Evolutionary conservation across 805 yeast genomes (phyloP), one percentile per base, ranked within the genome.

Genomic region (Wickerhamiella siamensis): DNA sequence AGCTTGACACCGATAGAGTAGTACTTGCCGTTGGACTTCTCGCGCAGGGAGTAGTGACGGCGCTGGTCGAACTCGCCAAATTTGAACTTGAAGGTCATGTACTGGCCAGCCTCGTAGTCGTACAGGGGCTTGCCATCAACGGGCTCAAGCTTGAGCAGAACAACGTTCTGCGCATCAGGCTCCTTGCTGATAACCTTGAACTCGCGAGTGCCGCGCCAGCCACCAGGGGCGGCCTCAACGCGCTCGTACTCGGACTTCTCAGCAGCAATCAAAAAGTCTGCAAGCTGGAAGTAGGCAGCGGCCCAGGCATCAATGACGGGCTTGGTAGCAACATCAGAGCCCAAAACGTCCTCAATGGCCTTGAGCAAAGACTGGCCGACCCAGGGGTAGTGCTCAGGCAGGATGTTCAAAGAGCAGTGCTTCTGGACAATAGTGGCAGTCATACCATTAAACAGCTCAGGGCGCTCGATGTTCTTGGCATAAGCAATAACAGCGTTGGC

Each of bases 281-380:
- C 86, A 46, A 79, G 64, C 43, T 69, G 72, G 31, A 69, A 70
- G 55, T 79, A 79, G 4, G 87, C 86, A 33, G 62, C 67, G 19
- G 66, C 62, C 83, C 84, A 79, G 9, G 83, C 83, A 20, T 62
- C 66, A 36, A 76, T 49, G 41, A 79, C 71, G 33, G 67, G 74
- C 3, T 64, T 67, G 16, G 74, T 73, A n/a, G 82, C 82, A n/a
- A 64, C 67, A 34, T 61, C 67, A 4, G 45, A 35, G 4, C 82
- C 83, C 29, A 79, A 60, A 33, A 74, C 65, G 42, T 69, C 67
- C 33, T 58, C 55, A 57, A 80, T 66, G 12, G 83, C 73, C 21
- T 61, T 60, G 26, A 79, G 54, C n/a, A 80, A 58, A 45, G 69
- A 66, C 24, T 57, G 54, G 22, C 84, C 87, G 26, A 79, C 84